phyloP scores from a whole-genome alignment of 805 yeast species.

The Tetrapisispora arboricola region DNA sequence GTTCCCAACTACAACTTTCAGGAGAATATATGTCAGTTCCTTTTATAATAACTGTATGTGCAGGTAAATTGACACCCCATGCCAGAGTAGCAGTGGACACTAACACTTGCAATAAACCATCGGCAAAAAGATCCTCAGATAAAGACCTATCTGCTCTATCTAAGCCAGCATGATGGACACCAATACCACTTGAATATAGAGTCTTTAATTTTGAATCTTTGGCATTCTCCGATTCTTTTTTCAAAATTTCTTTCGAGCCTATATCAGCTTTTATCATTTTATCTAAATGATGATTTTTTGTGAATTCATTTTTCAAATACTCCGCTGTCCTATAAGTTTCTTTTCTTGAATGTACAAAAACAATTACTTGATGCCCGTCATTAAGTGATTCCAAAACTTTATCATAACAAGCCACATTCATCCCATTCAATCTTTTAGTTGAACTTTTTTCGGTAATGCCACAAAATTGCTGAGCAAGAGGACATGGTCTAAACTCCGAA shows the following conservation, averaged over 20 bases:
- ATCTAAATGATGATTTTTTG: conserved; percentile 43
- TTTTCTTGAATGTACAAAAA: conserved; percentile 89
- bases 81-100: conserved; percentile 91
- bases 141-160: conserved; percentile 59
- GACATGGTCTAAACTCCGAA: conserved; percentile 81
- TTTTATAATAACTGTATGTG: conserved; percentile 85
- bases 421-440: conserved; percentile 63
- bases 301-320: conserved; percentile 53
- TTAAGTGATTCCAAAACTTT: conserved; percentile 54
- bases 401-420: conserved; percentile 86
- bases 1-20: conserved; percentile 79
- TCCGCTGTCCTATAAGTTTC: conserved; percentile 81
- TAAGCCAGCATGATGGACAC: conserved; percentile 89
- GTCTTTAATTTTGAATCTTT: conserved; percentile 46
- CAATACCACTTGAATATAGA: conserved; percentile 63
- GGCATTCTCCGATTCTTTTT: conserved; percentile 49
- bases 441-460: conserved; percentile 82
- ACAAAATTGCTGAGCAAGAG: conserved; percentile 76
- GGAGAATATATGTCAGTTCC: conserved; percentile 95
- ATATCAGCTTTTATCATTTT: conserved; percentile 36
- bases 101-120: conserved; percentile 70
- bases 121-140: conserved; percentile 81
- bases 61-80: conserved; percentile 96
- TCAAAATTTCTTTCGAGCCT: conserved; percentile 54
- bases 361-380: conserved; percentile 67